phyloP scores from a whole-genome alignment of 768 basidiomycete genomes.

The Kwoniella mangroviensis region DNA sequence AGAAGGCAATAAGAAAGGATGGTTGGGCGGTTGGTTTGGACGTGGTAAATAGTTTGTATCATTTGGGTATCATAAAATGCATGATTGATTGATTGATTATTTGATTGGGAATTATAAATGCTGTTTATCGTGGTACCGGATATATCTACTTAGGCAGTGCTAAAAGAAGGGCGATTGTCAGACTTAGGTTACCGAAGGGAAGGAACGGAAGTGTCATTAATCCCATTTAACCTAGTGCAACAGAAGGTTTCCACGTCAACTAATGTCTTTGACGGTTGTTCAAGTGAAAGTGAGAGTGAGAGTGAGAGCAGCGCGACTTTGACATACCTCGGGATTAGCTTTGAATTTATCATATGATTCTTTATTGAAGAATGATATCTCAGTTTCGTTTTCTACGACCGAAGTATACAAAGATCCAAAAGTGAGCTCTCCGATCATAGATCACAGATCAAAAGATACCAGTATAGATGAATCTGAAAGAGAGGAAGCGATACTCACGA shows the following conservation, averaged over 20 bases:
- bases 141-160: no score
- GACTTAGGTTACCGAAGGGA: no score
- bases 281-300: no score
- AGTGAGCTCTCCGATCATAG: no score
- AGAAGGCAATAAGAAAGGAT: conserved; percentile 39
- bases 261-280: no score
- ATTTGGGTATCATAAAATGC: conserved; percentile 4
- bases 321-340: conserved; percentile 72
- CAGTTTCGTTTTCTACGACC: conserved; percentile 86
- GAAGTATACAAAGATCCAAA: neutral
- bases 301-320: neutral
- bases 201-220: neutral
- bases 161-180: no score
- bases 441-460: neutral
- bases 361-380: conserved; percentile 87
- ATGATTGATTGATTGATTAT: neutral
- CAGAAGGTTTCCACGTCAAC: neutral
- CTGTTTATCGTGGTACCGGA: neutral
- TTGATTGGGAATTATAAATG: conserved; percentile 13
- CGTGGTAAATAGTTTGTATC: conserved; percentile 23
- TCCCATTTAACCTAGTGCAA: conserved; percentile 24
- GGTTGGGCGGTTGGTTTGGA: conserved; percentile 55
- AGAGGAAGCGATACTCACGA: conserved; percentile 63
- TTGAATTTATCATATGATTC: conserved; percentile 80
- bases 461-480: neutral